phyloP scores from a whole-genome alignment of 2,329 filamentous ascomycete species.

The Aspergillus eucalypticola region DNA sequence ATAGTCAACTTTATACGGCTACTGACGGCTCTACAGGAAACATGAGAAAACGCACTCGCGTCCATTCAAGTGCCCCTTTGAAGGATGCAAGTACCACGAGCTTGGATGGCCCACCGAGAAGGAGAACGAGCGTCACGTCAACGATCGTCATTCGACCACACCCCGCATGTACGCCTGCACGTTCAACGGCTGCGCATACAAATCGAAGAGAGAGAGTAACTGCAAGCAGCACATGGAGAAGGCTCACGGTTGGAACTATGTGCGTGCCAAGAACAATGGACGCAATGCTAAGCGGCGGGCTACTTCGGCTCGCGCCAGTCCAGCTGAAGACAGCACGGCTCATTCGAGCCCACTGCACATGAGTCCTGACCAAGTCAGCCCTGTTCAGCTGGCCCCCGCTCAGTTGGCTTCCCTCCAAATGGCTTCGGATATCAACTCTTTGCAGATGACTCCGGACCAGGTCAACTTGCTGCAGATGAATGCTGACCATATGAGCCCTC shows the following conservation, averaged over 20 bases:
- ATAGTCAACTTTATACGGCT: not conserved
- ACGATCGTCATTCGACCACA: constrained; percentile 86
- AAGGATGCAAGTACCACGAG: constrained; percentile 84
- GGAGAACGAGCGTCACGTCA: constrained; percentile 91
- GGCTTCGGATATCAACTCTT: not conserved
- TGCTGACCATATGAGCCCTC: constrained; percentile 3
- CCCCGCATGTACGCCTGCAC: constrained; percentile 82
- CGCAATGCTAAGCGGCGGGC: constrained; percentile 42
- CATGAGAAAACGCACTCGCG: constrained; percentile 97
- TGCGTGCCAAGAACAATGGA: constrained; percentile 89
- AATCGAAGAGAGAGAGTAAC: constrained; percentile 93
- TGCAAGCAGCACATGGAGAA: constrained; percentile 99
- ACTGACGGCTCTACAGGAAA: constrained; percentile 55
- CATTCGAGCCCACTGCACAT: not conserved
- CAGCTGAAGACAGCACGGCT: constrained; percentile 4
- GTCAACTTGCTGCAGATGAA: constrained; percentile 3
- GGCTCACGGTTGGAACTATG: constrained; percentile 85
- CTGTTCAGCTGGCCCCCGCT: constrained; percentile 1
- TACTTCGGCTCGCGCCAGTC: constrained; percentile 7
- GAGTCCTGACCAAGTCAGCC: not conserved
- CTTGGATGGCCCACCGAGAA: constrained; percentile 97
- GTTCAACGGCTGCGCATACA: constrained; percentile 83
- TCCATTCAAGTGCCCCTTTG: constrained; percentile 86
- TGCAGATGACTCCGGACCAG: constrained; percentile 1
- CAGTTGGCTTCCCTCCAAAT: constrained; percentile 1